Percentiles rank a stretch among this genome's conserved stretches.
Conservation (phyloP, 2,329 filamentous ascomycete species). For the Mollisiaceae sp. region DNA sequence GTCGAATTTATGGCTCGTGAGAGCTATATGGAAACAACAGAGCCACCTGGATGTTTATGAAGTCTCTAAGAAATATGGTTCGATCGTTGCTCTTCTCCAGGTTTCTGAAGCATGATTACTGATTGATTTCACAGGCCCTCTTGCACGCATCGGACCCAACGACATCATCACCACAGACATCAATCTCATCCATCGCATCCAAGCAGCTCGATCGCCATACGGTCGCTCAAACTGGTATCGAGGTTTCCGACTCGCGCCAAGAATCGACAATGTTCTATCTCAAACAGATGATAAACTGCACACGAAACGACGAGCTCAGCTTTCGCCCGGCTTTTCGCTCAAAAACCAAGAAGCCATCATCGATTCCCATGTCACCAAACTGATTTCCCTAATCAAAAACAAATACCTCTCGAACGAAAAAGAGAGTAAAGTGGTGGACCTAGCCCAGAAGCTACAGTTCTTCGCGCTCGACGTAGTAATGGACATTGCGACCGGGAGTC, state of each 20-base stretch:
- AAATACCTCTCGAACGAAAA: conserved; percentile 45
- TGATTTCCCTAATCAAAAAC: conserved; percentile 9
- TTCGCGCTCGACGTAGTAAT: conserved; percentile 4
- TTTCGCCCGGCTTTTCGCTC: conserved; percentile 57
- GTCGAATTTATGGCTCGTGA: neutral
- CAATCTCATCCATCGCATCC: conserved; percentile 46
- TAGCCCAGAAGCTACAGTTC: conserved; percentile 42
- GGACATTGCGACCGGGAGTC: conserved; percentile 6
- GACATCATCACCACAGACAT: conserved; percentile 49
- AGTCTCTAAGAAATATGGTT: conserved; percentile 6
- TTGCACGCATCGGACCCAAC: conserved; percentile 50
- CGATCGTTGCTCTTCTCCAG: neutral
- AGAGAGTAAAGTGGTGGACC: conserved; percentile 49
- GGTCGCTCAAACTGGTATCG: conserved; percentile 51
- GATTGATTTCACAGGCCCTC: conserved; percentile 19
- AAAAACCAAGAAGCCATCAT: conserved; percentile 59
- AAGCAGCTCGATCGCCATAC: conserved; percentile 46
- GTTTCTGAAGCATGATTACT: neutral
- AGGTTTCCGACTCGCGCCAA: conserved; percentile 55
- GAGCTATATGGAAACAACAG: neutral
- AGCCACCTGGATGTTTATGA: conserved; percentile 3
- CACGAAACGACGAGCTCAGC: conserved; percentile 50
- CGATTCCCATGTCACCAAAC: conserved; percentile 41
- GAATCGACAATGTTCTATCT: conserved; percentile 58
- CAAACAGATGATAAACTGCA: conserved; percentile 53